Base-by-base conservation (phyloP, 2,329 filamentous ascomycete species). In the Diaporthe ilicicola region DNA sequence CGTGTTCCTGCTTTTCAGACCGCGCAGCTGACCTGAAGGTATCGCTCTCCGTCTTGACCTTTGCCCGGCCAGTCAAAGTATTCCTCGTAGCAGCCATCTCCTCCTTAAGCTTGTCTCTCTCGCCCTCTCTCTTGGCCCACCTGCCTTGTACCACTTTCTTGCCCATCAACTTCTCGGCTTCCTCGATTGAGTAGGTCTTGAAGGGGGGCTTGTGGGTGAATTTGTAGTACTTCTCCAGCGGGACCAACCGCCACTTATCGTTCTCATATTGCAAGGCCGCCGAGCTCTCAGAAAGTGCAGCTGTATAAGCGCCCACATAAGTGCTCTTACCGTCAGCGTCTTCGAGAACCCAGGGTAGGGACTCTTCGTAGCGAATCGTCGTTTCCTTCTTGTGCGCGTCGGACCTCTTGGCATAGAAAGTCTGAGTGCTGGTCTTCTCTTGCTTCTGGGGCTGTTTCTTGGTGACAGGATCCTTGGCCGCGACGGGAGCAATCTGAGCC, bases 311-410 rank as follows among this genome's bases (percentile, higher is more conserved):
- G 54, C 95, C 96, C 42, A 96, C 91, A 94, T 95, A 98, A 3
- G 93, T 93, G 76, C 97, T 95, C 80, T 95, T 97, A 74, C 94
- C 94, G 77, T 99, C 95, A 50, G 95, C 97, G 80, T 99, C 96
- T 79, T 99, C 96, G 44, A 99, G 82, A 79, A 98, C 95, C 96
- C 96, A 99, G 7, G 96, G 96, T 62, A 98, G 85, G 4, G 95
- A 94, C 81, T 99, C 96, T 79, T 98, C 96, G 75, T 98, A 99
- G 74, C 95, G 92, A 82, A 90, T 90, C 70, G 90, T 89, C 0
- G 87, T 86, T 70, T 90, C 87, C 84, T 87, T 97, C 87, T 88
- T 96, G 84, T 83, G 95, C 77, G 95, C 94, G 77, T 95, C 94
- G 7, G 88, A 87, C 68, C 88, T 88, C 70, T 97, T 93, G n/a